These are phyloP conservation scores for Musa schizocarpa DNA, from an alignment of 176 grass and related monocot genomes.

Conservation along the genomic window DNA sequence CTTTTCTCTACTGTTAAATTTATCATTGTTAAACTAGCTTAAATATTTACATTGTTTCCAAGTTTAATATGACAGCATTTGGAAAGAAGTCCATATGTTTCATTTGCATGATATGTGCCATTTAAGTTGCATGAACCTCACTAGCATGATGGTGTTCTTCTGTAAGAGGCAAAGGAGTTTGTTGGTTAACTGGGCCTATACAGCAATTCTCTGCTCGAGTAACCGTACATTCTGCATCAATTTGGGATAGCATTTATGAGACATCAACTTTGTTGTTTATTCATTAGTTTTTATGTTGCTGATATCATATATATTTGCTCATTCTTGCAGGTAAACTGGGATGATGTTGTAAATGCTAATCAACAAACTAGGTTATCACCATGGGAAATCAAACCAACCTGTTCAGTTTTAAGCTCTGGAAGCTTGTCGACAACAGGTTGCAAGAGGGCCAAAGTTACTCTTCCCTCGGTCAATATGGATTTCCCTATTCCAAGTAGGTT, in stretches of 20 bases:
- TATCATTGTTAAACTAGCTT: too few species aligned
- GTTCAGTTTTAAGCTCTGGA: conserved; percentile 25
- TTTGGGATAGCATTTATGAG: not conserved
- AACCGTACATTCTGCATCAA: not conserved
- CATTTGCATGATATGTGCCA: too few species aligned
- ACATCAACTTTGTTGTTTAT: not conserved
- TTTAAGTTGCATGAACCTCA: too few species aligned
- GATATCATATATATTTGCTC: conserved; percentile 17
- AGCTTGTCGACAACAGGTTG: conserved; percentile 37
- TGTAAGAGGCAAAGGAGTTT: too few species aligned
- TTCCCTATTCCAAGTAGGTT: conserved; percentile 35
- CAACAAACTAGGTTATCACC: conserved; percentile 66
- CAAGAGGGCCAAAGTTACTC: conserved; percentile 59
- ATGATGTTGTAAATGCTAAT: conserved; percentile 31
- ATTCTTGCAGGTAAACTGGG: conserved; percentile 59
- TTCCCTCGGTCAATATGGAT: conserved; percentile 36
- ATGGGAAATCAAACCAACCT: conserved; percentile 66
- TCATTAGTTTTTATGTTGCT: not conserved
- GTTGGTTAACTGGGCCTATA: not conserved
- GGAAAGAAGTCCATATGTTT: too few species aligned
- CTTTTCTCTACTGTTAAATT: too few species aligned
- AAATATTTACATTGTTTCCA: too few species aligned
- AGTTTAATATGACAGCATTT: too few species aligned
- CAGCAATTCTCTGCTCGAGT: not conserved
- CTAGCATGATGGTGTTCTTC: too few species aligned